A percentile compares a stretch with the other conserved stretches of the same genome.
These are phyloP conservation scores for Pythium sukuiense DNA, from an alignment of 352 stramenopile species.

Conservation along the genomic window DNA sequence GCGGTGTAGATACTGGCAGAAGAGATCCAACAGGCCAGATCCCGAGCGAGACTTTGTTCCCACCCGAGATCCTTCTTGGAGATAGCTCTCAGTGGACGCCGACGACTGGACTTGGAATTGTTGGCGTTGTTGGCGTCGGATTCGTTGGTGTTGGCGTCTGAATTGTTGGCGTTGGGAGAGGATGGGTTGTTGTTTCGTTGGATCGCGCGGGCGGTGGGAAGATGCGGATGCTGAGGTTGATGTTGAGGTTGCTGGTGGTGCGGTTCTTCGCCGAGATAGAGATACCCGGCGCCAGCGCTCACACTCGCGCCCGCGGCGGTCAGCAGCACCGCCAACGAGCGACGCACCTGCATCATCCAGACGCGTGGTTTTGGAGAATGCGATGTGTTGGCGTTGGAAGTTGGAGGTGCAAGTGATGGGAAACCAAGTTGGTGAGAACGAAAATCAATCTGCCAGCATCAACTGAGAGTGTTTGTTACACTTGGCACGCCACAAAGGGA, in stretches of 20 bases:
- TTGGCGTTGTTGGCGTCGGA: conserved; percentile 14
- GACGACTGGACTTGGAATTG: background rate
- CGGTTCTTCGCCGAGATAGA: conserved; percentile 51
- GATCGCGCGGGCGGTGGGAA: conserved; percentile 10
- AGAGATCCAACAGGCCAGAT: conserved; percentile 68
- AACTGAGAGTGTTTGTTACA: conserved; percentile 14
- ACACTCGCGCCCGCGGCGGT: conserved; percentile 51
- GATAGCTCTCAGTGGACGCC: conserved; percentile 33
- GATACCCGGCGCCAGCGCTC: conserved; percentile 45
- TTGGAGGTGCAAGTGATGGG: conserved; percentile 20
- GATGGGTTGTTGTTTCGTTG: background rate
- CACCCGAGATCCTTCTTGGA: conserved; percentile 61
- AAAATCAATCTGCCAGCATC: background rate
- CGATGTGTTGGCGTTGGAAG: background rate
- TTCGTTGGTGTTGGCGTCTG: background rate
- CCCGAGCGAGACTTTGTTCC: conserved; percentile 67
- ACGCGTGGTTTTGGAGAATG: background rate
- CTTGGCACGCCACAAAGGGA: conserved; percentile 14
- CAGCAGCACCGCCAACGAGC: conserved; percentile 52
- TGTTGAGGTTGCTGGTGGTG: background rate
- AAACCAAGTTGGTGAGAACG: conserved; percentile 2
- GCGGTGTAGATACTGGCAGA: conserved; percentile 59
- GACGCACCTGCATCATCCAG: conserved; percentile 47
- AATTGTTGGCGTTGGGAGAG: conserved; percentile 14
- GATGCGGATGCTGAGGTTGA: background rate